Evolutionary conservation across 371 early-diverging fungal species (phyloP).

Genomic region (Rhizopus arrhizus): DNA sequence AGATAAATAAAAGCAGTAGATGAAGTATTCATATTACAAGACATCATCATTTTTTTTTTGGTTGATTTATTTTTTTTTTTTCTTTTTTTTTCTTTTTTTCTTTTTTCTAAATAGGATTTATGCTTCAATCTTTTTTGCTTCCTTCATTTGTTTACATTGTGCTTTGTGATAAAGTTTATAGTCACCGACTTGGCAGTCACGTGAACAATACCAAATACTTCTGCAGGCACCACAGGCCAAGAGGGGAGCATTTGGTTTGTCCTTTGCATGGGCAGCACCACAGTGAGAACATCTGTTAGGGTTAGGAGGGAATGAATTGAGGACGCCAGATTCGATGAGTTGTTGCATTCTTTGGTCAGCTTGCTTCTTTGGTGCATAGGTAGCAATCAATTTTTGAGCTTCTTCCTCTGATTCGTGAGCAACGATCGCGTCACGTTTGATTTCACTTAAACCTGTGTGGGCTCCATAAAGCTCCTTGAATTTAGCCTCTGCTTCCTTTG

Average conservation of each 20-base stretch:
- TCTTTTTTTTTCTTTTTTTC: too few relatives aligned
- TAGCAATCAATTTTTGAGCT: constrained; percentile 37
- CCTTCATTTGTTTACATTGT: constrained; percentile 43
- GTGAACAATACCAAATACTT: constrained; percentile 66
- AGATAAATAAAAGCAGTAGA: not conserved
- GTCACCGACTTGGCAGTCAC: constrained; percentile 63
- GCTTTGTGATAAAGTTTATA: constrained; percentile 57
- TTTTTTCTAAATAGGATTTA: not conserved
- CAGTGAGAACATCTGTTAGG: constrained; percentile 60
- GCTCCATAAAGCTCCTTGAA: constrained; percentile 64
- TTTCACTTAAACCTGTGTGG: constrained; percentile 58
- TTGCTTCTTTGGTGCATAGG: constrained; percentile 39
- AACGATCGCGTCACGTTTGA: constrained; percentile 57
- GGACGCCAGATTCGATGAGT: constrained; percentile 49
- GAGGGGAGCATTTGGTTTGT: constrained; percentile 54
- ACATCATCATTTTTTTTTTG: too few relatives aligned
- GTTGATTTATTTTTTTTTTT: too few relatives aligned
- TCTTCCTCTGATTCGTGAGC: constrained; percentile 49
- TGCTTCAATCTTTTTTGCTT: not conserved
- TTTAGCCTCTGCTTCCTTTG: constrained; percentile 56
- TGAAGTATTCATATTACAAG: too few relatives aligned
- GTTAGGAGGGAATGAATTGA: constrained; percentile 44
- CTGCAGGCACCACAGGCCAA: constrained; percentile 64
- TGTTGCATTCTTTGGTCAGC: constrained; percentile 44
- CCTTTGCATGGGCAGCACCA: constrained; percentile 50